Evolutionary conservation across 2,329 filamentous ascomycete genomes (phyloP), one percentile per base, ranked within the genome.

Genomic region (Penicillium brasilianum): DNA sequence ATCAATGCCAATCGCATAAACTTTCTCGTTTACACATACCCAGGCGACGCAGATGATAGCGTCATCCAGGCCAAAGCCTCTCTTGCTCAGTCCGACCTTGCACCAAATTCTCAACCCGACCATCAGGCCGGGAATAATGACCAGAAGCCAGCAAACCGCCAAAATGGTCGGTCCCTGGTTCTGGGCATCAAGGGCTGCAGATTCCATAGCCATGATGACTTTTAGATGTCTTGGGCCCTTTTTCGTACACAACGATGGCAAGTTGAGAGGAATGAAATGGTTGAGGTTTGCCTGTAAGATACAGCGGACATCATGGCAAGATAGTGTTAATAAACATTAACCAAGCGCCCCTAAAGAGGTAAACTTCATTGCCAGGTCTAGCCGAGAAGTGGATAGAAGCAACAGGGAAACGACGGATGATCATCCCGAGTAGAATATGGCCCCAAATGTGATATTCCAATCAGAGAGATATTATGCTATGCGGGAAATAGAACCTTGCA

Each of bases 61-160:
- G 9, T 77, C 72, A 52, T 76, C 72, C 55, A 78, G 74, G 49
- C 79, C 78, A 5, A 74, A 59, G 2, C 76, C 76, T 32, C 70
- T 30, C 28, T 32, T 71, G 18, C 78, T 70, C 11, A 76, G 57
- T 14, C 53, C 58, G 1, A 64, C 54, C 39, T 72, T 72, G 22
- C 67, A 63, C 37, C 67, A 67, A 2, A 67, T 13, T 25, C 65
- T 62, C 3, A 71, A 44, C 10, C 54, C 61, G 18, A 70, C 61
- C 54, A 44, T 41, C n/a, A 22, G 7, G n/a, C 54, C 54, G 10
- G 58, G 58, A 5, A 60, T 8, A 8, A 41, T 49, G 37, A 54
- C 46, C 22, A 60, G 28, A n/a, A 60, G 39, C 58, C 53, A 60
- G 14, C 36, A 28, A 3, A 57, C 54, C 4, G 53, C 54, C 13